Evolutionary conservation across 2,329 filamentous ascomycete genomes (phyloP).

Genomic region (Alternaria hordeiaustralica): DNA sequence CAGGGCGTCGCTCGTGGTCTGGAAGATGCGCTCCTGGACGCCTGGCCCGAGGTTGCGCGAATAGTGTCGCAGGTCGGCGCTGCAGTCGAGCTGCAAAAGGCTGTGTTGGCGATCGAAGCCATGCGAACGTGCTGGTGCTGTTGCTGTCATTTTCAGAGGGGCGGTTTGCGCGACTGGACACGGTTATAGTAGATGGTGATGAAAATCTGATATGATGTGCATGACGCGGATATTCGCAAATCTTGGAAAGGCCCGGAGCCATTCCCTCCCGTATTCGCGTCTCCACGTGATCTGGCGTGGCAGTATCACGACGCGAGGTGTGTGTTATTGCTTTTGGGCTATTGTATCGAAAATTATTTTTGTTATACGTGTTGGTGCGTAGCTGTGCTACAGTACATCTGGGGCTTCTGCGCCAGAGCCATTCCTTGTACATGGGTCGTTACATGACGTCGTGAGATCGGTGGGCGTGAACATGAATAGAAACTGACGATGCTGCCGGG

Average conservation of each 20-base stretch:
- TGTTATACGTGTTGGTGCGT: neutral
- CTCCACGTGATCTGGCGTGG: conserved; percentile 11
- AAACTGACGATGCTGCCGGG: conserved; percentile 1
- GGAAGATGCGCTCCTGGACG: conserved; percentile 27
- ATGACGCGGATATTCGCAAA: conserved; percentile 17
- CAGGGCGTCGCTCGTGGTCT: conserved; percentile 27
- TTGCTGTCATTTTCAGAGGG: conserved; percentile 11
- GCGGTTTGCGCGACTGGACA: neutral
- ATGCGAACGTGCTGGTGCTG: conserved; percentile 4
- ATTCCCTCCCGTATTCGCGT: conserved; percentile 9
- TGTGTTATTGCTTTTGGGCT: neutral
- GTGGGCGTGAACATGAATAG: neutral
- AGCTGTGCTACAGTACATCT: neutral
- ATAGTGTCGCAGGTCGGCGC: conserved; percentile 27
- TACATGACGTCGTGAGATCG: conserved; percentile 6
- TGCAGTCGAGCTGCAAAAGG: conserved; percentile 30
- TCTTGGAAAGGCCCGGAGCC: neutral
- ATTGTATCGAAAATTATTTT: neutral
- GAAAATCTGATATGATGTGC: conserved; percentile 4
- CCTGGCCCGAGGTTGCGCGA: conserved; percentile 30
- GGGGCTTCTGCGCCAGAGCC: neutral
- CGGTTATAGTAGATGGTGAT: conserved; percentile 4
- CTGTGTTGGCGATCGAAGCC: conserved; percentile 22
- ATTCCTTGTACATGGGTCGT: neutral
- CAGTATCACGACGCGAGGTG: neutral